Percentiles rank a stretch among this genome's conserved stretches.
Evolutionary conservation across 192 early-diverging fungal species (phyloP).

Genomic region (Backusella tuberculispora): DNA sequence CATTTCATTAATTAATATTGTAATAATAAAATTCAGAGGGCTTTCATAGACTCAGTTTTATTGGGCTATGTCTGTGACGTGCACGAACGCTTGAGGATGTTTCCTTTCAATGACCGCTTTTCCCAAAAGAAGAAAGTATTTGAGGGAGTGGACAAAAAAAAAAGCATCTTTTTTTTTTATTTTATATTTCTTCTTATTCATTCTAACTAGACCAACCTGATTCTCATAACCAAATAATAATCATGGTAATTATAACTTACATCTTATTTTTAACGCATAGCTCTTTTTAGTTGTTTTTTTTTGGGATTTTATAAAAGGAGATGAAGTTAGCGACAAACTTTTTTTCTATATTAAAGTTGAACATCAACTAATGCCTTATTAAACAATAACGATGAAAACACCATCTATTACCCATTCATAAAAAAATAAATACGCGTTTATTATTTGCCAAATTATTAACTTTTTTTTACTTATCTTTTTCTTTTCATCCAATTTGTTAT

Average conservation of each 20-base stretch:
- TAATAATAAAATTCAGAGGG: not conserved
- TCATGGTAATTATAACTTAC: not conserved
- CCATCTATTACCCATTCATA: not conserved
- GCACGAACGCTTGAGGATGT: conserved; percentile 10
- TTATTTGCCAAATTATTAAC: not conserved
- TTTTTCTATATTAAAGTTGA: too few species aligned
- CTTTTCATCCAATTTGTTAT: not conserved
- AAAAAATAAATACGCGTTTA: not conserved
- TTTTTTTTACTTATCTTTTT: not conserved
- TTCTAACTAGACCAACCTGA: not conserved
- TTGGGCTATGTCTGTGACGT: conserved; percentile 11
- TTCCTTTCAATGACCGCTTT: conserved; percentile 14
- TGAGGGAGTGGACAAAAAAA: not conserved
- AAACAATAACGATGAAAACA: not conserved
- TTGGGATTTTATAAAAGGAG: not conserved
- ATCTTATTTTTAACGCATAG: not conserved
- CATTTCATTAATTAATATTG: too few species aligned
- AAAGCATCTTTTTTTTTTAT: not conserved
- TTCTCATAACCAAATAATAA: not conserved
- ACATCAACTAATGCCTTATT: not conserved
- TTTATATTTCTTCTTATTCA: not conserved
- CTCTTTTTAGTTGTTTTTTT: too few species aligned
- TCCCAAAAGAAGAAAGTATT: conserved; percentile 5
- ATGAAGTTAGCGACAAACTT: not conserved
- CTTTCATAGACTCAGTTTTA: not conserved